Conservation (phyloP, 768 basidiomycete genomes). For the Pleurotus sapidus region DNA sequence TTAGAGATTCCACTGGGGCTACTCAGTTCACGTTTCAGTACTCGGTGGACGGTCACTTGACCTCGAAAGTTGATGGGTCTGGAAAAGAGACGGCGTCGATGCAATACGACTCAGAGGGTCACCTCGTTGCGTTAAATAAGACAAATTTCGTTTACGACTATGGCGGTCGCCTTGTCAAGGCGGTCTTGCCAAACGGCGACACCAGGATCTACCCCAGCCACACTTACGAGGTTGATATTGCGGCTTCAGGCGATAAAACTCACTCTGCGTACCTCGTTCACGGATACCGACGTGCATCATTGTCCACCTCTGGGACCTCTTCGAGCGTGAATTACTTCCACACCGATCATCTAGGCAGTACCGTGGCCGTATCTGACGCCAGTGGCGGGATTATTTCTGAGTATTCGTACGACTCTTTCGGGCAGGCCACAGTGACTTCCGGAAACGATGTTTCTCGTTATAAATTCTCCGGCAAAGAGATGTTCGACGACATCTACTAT, state of each 20-base stretch:
- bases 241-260: not conserved
- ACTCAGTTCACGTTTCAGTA: not conserved
- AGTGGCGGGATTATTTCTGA: not conserved
- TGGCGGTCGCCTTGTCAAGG: constrained; percentile 9
- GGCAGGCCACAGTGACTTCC: not conserved
- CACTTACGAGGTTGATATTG: constrained; percentile 6
- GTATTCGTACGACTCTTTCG: constrained; percentile 4
- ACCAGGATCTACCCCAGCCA: constrained; percentile 5
- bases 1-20: not conserved
- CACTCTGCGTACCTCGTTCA: not conserved
- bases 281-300: constrained; percentile 1
- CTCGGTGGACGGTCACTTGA: not conserved
- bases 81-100: not conserved
- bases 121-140: not conserved
- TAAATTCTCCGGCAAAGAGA: constrained; percentile 5
- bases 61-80: not conserved
- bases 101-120: constrained; percentile 4
- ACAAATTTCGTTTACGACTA: constrained; percentile 11
- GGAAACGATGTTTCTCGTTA: not conserved
- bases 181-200: not conserved
- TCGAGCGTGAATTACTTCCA: constrained; percentile 2
- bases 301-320: not conserved
- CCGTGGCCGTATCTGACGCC: not conserved
- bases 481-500: constrained; percentile 3
- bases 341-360: constrained; percentile 4